Evolutionary conservation across 495 filamentous ascomycete genomes (phyloP).

Genomic region (Penicillium canescens): DNA sequence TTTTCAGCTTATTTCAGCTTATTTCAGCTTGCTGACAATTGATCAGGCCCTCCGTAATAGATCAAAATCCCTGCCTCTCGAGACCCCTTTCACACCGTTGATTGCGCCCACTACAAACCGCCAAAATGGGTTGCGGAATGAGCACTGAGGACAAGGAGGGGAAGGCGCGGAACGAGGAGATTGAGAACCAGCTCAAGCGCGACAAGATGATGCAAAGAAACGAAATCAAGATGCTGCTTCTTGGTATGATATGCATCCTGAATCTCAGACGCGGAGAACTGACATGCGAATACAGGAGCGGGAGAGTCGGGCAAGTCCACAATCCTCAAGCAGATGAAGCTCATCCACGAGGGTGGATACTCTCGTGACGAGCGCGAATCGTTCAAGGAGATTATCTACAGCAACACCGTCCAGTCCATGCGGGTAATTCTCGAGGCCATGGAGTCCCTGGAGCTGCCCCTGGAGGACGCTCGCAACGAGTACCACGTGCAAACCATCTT

Average conservation of each 20-base stretch:
- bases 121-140: constrained; percentile 99
- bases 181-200: constrained; percentile 94
- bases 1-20: too few relatives aligned
- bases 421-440: constrained; percentile 95
- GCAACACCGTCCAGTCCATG: constrained; percentile 96
- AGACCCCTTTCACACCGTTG: constrained; percentile 20
- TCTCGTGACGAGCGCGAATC: constrained; percentile 58
- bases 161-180: constrained; percentile 98
- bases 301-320: constrained; percentile 99
- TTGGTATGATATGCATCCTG: constrained; percentile 63
- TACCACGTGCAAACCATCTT: constrained; percentile 96
- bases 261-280: background rate
- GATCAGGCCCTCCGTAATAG: constrained; percentile 10
- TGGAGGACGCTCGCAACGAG: constrained; percentile 84
- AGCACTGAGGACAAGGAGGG: constrained; percentile 99
- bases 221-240: constrained; percentile 98
- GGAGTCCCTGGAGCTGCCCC: constrained; percentile 87
- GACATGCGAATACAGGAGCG: constrained; percentile 64
- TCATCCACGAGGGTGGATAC: constrained; percentile 59
- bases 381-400: constrained; percentile 96
- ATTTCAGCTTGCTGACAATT: constrained; percentile 10
- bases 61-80: constrained; percentile 8
- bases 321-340: constrained; percentile 98
- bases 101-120: constrained; percentile 27
- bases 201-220: constrained; percentile 96